Evolutionary conservation across 257 asterid species (phyloP).

Genomic region (Solanum bulbocastanum): DNA sequence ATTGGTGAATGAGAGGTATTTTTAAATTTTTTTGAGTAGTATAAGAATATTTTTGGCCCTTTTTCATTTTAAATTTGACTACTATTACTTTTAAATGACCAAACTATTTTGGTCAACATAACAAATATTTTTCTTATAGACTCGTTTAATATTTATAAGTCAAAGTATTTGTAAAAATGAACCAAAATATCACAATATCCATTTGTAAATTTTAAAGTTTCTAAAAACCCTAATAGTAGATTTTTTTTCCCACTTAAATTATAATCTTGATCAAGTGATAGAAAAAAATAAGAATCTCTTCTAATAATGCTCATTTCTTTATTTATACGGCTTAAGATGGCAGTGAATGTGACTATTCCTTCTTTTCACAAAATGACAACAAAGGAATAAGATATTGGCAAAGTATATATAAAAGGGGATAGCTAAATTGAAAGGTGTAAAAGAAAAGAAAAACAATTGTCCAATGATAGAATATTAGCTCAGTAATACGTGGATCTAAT

Average conservation of each 20-base stretch:
- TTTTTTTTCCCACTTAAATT: not conserved
- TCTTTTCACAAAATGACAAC: not conserved
- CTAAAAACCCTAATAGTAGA: too few species aligned
- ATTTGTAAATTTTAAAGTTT: too few species aligned
- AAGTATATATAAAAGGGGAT: not conserved
- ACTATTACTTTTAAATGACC: too few species aligned
- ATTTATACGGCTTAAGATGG: not conserved
- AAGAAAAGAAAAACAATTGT: not conserved
- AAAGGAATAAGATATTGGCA: not conserved
- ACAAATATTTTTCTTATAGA: too few species aligned
- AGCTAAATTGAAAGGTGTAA: not conserved
- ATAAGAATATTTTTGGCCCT: accelerated
- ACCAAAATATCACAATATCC: too few species aligned
- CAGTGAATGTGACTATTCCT: not conserved
- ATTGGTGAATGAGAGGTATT: accelerated
- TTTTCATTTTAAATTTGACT: too few species aligned
- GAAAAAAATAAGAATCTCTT: not conserved
- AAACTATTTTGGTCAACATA: too few species aligned
- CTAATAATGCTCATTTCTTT: not conserved
- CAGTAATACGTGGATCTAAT: too few species aligned
- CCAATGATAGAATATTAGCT: not conserved
- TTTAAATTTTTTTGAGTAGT: too few species aligned
- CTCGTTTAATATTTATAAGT: too few species aligned
- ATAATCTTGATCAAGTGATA: too few species aligned
- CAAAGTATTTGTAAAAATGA: too few species aligned